Evolutionary conservation across 1,139 yeast genomes (phyloP).

Genomic region (Protomyces inundatus): DNA sequence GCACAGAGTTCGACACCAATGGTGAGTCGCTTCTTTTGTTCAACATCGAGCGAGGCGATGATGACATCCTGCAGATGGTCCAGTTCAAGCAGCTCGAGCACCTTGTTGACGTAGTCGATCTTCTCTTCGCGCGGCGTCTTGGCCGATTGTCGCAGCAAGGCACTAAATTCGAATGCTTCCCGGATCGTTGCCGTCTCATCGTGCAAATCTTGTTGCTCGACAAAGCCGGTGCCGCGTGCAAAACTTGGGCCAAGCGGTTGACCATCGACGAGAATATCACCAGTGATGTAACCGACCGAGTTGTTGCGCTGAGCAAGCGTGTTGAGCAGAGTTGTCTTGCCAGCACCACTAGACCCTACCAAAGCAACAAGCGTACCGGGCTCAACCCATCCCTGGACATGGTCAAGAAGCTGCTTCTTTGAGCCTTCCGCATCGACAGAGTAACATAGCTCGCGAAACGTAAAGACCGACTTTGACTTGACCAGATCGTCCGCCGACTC

Average conservation of each 20-base stretch:
- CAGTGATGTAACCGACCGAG: slow-evolving; percentile 64
- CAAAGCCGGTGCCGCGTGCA: slow-evolving; percentile 78
- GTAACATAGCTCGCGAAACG: slow-evolving; percentile 46
- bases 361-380: slow-evolving; percentile 64
- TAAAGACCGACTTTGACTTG: slow-evolving; percentile 36
- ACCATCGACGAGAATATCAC: slow-evolving; percentile 71
- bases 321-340: slow-evolving; percentile 71
- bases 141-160: slow-evolving; percentile 65
- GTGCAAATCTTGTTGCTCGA: slow-evolving; percentile 77
- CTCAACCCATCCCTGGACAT: slow-evolving; percentile 63
- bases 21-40: slow-evolving; percentile 77
- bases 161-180: slow-evolving; percentile 68
- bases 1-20: slow-evolving; percentile 87
- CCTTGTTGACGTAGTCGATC: slow-evolving; percentile 64
- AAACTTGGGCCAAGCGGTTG: slow-evolving; percentile 61
- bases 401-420: slow-evolving; percentile 45
- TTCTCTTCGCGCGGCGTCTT: slow-evolving; percentile 54
- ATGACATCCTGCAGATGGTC: slow-evolving; percentile 68
- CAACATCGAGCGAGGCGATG: slow-evolving; percentile 79
- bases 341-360: slow-evolving; percentile 87
- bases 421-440: slow-evolving; percentile 42
- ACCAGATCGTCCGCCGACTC: slow-evolving; percentile 22
- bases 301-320: slow-evolving; percentile 69
- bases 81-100: slow-evolving; percentile 67
- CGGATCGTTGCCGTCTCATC: slow-evolving; percentile 67